phyloP scores from a whole-genome alignment of 805 yeast genomes.

The Saccharomycopsis olivae region DNA sequence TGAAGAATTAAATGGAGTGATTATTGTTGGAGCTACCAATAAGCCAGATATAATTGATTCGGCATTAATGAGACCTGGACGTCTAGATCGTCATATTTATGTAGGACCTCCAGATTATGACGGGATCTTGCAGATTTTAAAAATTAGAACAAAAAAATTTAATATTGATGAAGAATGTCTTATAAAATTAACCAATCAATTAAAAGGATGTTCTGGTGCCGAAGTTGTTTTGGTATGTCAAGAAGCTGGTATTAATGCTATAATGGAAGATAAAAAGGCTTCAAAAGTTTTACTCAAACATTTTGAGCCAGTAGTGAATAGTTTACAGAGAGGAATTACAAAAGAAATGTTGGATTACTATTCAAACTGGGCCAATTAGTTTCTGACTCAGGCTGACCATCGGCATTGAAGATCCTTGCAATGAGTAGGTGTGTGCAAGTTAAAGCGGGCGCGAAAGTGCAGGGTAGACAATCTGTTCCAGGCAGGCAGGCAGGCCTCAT shows the following conservation, averaged over 20 bases:
- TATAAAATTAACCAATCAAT: conserved; percentile 45
- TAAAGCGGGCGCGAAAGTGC: too few species aligned
- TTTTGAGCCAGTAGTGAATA: conserved; percentile 58
- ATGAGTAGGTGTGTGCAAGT: too few species aligned
- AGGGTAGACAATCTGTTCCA: too few species aligned
- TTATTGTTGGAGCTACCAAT: conserved; percentile 92
- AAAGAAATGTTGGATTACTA: conserved; percentile 76
- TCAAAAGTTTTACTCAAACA: conserved; percentile 48
- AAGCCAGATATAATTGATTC: conserved; percentile 90
- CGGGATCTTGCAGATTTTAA: conserved; percentile 71
- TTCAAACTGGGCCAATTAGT: conserved; percentile 27
- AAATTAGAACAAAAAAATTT: conserved; percentile 61
- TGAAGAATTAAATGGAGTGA: conserved; percentile 88
- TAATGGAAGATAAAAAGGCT: conserved; percentile 63
- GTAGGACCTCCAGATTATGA: conserved; percentile 83
- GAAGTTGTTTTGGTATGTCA: conserved; percentile 87
- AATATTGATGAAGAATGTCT: conserved; percentile 35
- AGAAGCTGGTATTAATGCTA: conserved; percentile 92
- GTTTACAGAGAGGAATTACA: conserved; percentile 72
- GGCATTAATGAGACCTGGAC: conserved; percentile 89
- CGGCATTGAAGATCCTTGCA: too few species aligned
- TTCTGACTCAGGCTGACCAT: too few species aligned
- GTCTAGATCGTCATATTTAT: conserved; percentile 86
- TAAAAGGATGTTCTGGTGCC: conserved; percentile 95
- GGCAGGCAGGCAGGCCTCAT: too few species aligned